These are phyloP conservation scores for Begonia peltatifolia DNA, from an alignment of 306 rosid genomes.

Conservation along the genomic window DNA sequence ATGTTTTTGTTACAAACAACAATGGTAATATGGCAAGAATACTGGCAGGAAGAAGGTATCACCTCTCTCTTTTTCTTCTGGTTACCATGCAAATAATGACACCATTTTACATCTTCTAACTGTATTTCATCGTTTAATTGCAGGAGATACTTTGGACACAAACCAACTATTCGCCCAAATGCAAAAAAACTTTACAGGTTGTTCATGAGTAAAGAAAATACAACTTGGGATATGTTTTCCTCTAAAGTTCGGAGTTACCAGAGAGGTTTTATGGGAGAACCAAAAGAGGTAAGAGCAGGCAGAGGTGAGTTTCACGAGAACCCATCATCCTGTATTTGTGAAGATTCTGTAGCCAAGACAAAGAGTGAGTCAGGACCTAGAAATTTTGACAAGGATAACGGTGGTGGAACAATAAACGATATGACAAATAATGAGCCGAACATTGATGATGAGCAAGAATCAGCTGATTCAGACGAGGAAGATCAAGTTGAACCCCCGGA, in stretches of 20 bases:
- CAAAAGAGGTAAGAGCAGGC: conserved; percentile 83
- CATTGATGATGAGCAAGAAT: conserved; percentile 47
- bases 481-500: conserved; percentile 46
- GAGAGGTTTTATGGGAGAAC: conserved; percentile 93
- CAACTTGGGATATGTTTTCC: conserved; percentile 87
- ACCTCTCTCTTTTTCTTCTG: background rate
- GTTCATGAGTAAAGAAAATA: conserved; percentile 53
- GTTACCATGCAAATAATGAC: background rate
- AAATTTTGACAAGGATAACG: conserved; percentile 41
- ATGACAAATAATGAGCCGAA: conserved; percentile 23
- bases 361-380: conserved; percentile 25
- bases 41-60: conserved; percentile 87
- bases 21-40: conserved; percentile 98
- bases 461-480: conserved; percentile 56
- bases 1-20: conserved; percentile 95
- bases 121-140: conserved; percentile 13
- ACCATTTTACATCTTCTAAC: conserved; percentile 7
- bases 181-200: conserved; percentile 73
- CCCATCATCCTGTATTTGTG: conserved; percentile 87
- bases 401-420: conserved; percentile 21
- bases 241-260: conserved; percentile 61
- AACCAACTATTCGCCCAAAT: conserved; percentile 98
- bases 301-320: conserved; percentile 97
- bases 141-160: conserved; percentile 96
- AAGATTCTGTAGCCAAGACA: conserved; percentile 40